A percentile compares a stretch with the other conserved stretches of the same genome.
Evolutionary conservation across 768 basidiomycete species (phyloP).

Genomic region (Termitomyces eurrhizus): DNA sequence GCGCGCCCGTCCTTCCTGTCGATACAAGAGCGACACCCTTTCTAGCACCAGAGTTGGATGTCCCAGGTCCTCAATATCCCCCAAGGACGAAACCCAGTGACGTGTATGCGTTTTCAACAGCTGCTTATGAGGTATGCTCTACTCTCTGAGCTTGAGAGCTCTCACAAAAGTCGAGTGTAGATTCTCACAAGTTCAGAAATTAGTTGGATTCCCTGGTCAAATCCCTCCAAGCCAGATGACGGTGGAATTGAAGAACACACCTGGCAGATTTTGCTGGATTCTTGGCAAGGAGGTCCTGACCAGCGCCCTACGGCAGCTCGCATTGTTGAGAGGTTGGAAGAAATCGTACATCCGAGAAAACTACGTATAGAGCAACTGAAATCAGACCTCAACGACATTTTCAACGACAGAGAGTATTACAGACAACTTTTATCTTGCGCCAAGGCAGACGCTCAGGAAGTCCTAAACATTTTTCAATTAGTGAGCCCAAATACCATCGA

Average conservation of each 20-base stretch:
- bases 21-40: neutral
- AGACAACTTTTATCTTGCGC: neutral
- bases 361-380: neutral
- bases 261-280: neutral
- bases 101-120: slow-evolving; percentile 11
- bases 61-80: neutral
- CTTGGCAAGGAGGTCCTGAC: neutral
- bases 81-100: slow-evolving; percentile 6
- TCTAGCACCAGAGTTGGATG: slow-evolving; percentile 1
- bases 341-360: neutral
- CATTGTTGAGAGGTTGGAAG: neutral
- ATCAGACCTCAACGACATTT: neutral
- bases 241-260: neutral
- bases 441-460: neutral
- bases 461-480: slow-evolving; percentile 3
- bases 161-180: neutral
- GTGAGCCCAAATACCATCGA: neutral
- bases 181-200: slow-evolving; percentile 2
- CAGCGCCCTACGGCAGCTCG: neutral
- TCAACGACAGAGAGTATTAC: neutral
- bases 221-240: neutral
- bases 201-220: neutral
- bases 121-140: slow-evolving; percentile 6
- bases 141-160: neutral
- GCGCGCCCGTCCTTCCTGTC: neutral